Conservation (phyloP, 441 rosid genomes). For the Dalechampia spathulata region DNA sequence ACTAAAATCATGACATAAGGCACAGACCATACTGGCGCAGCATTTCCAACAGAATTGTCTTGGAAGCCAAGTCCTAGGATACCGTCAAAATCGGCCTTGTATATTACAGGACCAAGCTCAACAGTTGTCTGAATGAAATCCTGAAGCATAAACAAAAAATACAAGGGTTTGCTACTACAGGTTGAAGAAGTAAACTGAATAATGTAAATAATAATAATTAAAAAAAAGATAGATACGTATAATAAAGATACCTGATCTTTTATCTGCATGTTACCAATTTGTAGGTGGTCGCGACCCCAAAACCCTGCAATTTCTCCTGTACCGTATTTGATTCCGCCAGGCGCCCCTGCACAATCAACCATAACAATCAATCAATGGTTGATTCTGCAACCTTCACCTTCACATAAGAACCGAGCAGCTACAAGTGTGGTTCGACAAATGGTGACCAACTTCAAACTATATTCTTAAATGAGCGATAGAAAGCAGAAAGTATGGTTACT, state of each 20-base stretch:
- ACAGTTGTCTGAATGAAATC: constrained; percentile 76
- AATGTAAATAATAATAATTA: too few species aligned
- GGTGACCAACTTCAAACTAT: too few species aligned
- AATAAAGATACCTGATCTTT: constrained; percentile 46
- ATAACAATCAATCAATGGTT: background rate
- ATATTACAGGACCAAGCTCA: constrained; percentile 60
- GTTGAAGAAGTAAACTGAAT: background rate
- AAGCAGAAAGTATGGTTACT: too few species aligned
- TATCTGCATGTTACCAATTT: constrained; percentile 57
- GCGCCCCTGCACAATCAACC: constrained; percentile 33
- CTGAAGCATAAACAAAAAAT: too few species aligned
- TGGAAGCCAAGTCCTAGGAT: constrained; percentile 82
- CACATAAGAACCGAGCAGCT: too few species aligned
- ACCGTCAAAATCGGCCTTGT: constrained; percentile 78
- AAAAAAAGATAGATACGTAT: background rate
- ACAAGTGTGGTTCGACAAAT: too few species aligned
- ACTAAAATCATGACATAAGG: background rate
- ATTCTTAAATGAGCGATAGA: too few species aligned
- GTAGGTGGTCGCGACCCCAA: constrained; percentile 57
- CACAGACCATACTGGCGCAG: constrained; percentile 67
- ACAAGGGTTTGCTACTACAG: too few species aligned
- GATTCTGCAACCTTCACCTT: too few species aligned
- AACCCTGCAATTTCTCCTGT: constrained; percentile 72
- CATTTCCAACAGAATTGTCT: constrained; percentile 70
- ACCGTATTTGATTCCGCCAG: constrained; percentile 61